Percentiles rank a stretch among this genome's conserved stretches.
Conservation (phyloP, 1,284 basidiomycete species). For the Moesziomyces parantarcticus region DNA sequence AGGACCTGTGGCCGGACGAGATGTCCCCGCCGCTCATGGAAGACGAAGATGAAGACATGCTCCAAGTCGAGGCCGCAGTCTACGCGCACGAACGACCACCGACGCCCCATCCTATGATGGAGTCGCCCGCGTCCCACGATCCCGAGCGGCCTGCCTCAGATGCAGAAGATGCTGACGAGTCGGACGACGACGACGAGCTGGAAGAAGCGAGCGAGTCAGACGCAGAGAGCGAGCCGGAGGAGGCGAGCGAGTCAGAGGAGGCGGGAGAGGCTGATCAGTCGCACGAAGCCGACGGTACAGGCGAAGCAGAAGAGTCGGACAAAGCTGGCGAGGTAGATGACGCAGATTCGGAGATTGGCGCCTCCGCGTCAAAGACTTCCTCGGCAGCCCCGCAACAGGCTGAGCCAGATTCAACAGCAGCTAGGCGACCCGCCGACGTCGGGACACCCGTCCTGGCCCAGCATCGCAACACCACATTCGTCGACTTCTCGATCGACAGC, state of each 20-base stretch:
- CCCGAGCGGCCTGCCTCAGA: too few species aligned
- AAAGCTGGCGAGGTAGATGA: too few species aligned
- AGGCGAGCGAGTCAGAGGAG: too few species aligned
- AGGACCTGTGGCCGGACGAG: slow-evolving; percentile 14
- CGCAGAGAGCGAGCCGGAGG: too few species aligned
- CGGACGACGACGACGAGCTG: too few species aligned
- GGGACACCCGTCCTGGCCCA: slow-evolving; percentile 33
- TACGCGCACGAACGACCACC: neutral
- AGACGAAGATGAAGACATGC: slow-evolving; percentile 21
- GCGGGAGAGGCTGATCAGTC: too few species aligned
- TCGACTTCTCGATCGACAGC: slow-evolving; percentile 47
- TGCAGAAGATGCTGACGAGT: too few species aligned
- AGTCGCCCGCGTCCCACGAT: neutral
- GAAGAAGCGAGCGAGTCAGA: too few species aligned
- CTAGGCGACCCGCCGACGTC: slow-evolving; percentile 7
- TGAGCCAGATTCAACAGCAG: neutral
- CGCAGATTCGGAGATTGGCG: too few species aligned
- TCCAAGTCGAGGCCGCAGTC: slow-evolving; percentile 22
- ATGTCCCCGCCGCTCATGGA: slow-evolving; percentile 25
- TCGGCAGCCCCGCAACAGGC: too few species aligned
- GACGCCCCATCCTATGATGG: neutral
- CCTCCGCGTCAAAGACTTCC: neutral
- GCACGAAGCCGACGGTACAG: too few species aligned
- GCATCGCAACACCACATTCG: slow-evolving; percentile 37
- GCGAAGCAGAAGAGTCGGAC: too few species aligned